Evolutionary conservation across 1,284 basidiomycete species (phyloP).

Genomic region (Cutaneotrichosporon spelunceum): DNA sequence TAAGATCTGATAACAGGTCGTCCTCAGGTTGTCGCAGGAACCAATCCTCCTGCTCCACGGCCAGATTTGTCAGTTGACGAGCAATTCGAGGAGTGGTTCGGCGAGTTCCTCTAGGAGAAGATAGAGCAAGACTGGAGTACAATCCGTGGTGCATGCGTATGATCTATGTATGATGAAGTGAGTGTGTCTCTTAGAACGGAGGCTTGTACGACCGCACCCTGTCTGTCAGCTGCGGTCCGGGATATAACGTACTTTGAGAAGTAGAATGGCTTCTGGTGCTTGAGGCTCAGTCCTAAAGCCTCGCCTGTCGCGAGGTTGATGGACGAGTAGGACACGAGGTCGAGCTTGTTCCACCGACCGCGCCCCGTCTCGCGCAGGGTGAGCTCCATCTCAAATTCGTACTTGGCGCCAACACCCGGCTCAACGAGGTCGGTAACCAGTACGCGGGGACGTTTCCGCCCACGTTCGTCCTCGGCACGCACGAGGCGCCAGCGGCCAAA

Average conservation of each 20-base stretch:
- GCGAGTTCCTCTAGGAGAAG: not conserved
- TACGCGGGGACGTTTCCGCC: conserved; percentile 18
- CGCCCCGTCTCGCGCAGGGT: conserved; percentile 70
- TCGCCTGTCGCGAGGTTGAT: conserved; percentile 74
- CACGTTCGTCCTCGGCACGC: conserved; percentile 23
- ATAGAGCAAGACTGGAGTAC: not conserved
- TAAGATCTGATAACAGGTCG: not conserved
- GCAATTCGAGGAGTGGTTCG: conserved; percentile 3
- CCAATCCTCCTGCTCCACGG: not conserved
- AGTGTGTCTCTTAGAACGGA: not conserved
- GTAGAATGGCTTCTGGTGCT: conserved; percentile 84
- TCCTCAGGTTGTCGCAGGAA: not conserved
- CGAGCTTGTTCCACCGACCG: conserved; percentile 82
- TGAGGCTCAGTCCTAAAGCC: conserved; percentile 65
- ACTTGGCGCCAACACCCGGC: conserved; percentile 56
- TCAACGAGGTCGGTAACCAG: conserved; percentile 45
- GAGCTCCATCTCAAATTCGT: conserved; percentile 82
- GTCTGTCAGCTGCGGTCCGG: conserved; percentile 3
- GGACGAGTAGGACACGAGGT: conserved; percentile 69
- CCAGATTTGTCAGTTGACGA: not conserved
- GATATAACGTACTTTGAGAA: conserved; percentile 67
- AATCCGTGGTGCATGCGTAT: not conserved
- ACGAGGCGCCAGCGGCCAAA: conserved; percentile 47
- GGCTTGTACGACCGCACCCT: conserved; percentile 28
- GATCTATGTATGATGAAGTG: conserved; percentile 7